A percentile compares a stretch with the other conserved stretches of the same genome.
phyloP scores from a whole-genome alignment of 2,329 filamentous ascomycete species.

The Cadophora malorum region DNA sequence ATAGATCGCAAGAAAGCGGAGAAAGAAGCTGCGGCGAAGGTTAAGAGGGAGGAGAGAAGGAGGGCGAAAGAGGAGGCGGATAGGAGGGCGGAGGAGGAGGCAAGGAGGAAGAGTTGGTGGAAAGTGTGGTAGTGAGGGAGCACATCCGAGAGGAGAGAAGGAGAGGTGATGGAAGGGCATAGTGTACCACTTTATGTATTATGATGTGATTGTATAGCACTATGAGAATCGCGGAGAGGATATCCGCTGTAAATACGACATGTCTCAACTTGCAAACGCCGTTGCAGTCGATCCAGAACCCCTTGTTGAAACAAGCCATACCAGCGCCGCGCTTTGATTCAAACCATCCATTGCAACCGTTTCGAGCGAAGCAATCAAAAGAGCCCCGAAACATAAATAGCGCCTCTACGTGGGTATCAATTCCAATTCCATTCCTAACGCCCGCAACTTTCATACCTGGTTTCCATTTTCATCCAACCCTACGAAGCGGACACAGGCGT shows the following conservation, averaged over 20 bases:
- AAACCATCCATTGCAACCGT: no score
- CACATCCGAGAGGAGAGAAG: not conserved
- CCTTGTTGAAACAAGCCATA: no score
- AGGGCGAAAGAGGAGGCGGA: constrained; percentile 53
- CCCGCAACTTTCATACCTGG: not conserved
- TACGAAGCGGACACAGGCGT: constrained; percentile 31
- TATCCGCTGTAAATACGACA: constrained; percentile 12
- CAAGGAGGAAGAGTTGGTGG: constrained; percentile 39
- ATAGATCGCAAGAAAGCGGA: constrained; percentile 76
- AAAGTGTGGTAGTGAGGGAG: constrained; percentile 41
- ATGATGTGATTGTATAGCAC: not conserved
- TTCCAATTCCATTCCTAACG: not conserved
- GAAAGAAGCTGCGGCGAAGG: constrained; percentile 57
- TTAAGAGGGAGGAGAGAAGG: constrained; percentile 50
- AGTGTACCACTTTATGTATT: constrained; percentile 11
- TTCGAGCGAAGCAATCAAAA: not conserved
- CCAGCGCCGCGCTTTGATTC: not conserved
- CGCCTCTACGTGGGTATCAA: not conserved
- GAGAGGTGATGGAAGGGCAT: no score
- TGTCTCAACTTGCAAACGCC: not conserved
- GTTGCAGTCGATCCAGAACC: not conserved
- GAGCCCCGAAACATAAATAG: constrained; percentile 8
- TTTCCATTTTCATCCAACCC: not conserved
- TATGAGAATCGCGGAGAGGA: not conserved
- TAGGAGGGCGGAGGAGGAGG: constrained; percentile 37